Base-by-base conservation (phyloP, 1,284 basidiomycete genomes). In the Fomitopsis schrenkii region DNA sequence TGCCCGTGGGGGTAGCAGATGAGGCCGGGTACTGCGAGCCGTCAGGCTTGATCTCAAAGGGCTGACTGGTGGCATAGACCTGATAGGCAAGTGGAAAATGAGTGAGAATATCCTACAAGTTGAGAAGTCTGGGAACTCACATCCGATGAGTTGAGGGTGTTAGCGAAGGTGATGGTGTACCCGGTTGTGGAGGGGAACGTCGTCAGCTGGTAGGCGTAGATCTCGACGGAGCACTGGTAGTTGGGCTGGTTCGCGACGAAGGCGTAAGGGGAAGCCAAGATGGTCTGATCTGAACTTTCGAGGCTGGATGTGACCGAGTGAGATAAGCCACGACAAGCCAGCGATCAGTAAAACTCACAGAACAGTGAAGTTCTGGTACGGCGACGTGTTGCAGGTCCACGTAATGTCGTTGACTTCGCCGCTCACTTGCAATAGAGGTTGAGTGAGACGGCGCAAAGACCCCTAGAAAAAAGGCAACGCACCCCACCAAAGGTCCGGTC, bases 1-100 rank as follows among this genome's bases (percentile, higher is more conserved):
- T 61, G 45, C 67, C 66, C 2, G 73, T 67, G 28, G 75, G 72
- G 22, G 79, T 74, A 17, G 79, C 72, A 22, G 79, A 70, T 3
- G 78, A 64, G 15, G 80, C 68, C 19, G 90, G 88, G 74, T 90
- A 93, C 8, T 79, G 10, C 14, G 90, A 80, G 57, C 84, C 85
- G 45, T 77, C 66, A 14, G 87, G 68, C 71, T 88, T 88, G 75
- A 93, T 83, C 71, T 88, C 84, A 74, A 93, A 93, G 10, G 75
- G 68, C 59, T 82, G 65, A 35, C 88, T 89, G 48, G 74, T 70
- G 26, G 86, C 85, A 68, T 82, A 90, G 63, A 92, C 67, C 86
- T 92, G n/a, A 30, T 10, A 14, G 38, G 9, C 9, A 3, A 40
- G 57, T 45, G 48, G 64, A 17, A 63, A n/a, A 22, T 19, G 22